Evolutionary conservation across 805 yeast species (phyloP).

Genomic region (Kazachstania viticola): DNA sequence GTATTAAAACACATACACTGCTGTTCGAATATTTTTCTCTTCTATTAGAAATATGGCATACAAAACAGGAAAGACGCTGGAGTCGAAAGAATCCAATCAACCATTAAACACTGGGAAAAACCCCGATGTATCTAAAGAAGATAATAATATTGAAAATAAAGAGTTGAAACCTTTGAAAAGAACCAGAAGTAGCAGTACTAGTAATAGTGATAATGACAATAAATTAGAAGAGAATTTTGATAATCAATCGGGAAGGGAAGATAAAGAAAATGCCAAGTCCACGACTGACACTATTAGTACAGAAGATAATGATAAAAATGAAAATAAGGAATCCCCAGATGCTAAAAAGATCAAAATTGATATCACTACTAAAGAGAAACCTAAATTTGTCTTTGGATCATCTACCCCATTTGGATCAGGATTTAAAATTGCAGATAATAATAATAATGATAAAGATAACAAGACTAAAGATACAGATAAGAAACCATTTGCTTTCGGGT

Average conservation of each 20-base stretch:
- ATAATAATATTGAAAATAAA: not conserved
- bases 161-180: constrained; percentile 3
- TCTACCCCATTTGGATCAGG: constrained; percentile 38
- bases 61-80: not conserved
- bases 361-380: constrained; percentile 13
- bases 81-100: not conserved
- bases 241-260: too few species aligned
- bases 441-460: constrained; percentile 1
- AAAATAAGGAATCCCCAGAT: constrained; percentile 1
- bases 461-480: constrained; percentile 3
- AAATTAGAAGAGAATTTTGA: too few species aligned
- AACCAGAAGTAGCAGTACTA: constrained; percentile 9
- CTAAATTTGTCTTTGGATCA: constrained; percentile 47
- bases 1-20: too few species aligned
- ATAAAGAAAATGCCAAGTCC: constrained; percentile 1
- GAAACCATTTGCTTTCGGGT: constrained; percentile 32
- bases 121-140: not conserved
- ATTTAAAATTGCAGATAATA: constrained; percentile 16
- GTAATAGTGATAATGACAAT: constrained; percentile 13
- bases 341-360: not conserved
- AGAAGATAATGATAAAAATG: not conserved
- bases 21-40: too few species aligned
- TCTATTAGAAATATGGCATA: not conserved
- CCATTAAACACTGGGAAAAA: not conserved
- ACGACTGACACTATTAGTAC: not conserved